Base-by-base conservation (phyloP, 805 yeast species). In the Sugiyamaella americana region DNA sequence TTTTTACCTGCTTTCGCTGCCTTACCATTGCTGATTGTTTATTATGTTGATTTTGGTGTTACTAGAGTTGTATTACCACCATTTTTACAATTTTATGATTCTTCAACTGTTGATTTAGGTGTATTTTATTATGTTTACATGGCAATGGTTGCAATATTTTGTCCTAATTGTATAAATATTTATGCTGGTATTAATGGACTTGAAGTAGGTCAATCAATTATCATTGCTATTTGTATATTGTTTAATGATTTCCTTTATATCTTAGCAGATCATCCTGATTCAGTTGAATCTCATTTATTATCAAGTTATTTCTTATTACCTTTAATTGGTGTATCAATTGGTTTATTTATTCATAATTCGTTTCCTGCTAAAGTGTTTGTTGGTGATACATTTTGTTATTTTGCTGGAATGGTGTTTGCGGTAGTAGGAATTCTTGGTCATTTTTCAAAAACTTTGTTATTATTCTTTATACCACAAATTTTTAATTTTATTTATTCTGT, bases 401-500 rank as follows among this genome's bases (percentile, higher is more conserved):
- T 93, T 65, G 87, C 96, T 21, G 99, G 99, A 2, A 93, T 93
- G 98, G 95, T 93, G 1, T 88, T 93, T 65, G 98, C 98, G 0
- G 93, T 89, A 22, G 96, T 87, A 24, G 98, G 97, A 1, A 93
- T 93, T 30, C 73, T 87, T 49, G 98, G 98, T 1, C 99, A 93
- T 69, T 93, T 89, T 64, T 87, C 96, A 37, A 93, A 93, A 66
- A 93, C 99, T 0, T 70, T 91, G 55, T 70, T 93, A 65, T 65
- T 89, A 29, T 82, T 93, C 59, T 84, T 93, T 62, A 69, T 87
- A 37, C 98, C 98, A 2, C 98, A 93, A 67, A 85, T 93, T 46
- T 65, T 87, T 66, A 93, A 93, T 63, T 93, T 93, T 56, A 54
- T 87, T 18, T 93, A 88, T 65, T 87, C 96, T 0, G 77, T 79